Evolutionary conservation across 2,329 filamentous ascomycete genomes (phyloP).

Genomic region (Neofusicoccum sp.): DNA sequence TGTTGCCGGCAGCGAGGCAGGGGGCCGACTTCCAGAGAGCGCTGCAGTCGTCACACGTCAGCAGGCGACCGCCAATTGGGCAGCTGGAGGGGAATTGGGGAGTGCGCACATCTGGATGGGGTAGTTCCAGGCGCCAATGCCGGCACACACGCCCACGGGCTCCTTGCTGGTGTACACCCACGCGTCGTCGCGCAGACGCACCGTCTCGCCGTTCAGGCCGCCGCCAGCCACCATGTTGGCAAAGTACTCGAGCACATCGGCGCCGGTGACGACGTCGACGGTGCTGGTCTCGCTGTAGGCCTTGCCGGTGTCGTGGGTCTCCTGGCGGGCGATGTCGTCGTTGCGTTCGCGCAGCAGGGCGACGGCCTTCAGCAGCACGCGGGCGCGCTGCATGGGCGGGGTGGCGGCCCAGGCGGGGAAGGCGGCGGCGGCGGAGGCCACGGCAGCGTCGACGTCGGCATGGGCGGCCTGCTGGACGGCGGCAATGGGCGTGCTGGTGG

Average conservation of each 20-base stretch:
- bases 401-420: constrained; percentile 77
- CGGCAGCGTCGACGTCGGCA: constrained; percentile 67
- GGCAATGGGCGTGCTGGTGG: constrained; percentile 66
- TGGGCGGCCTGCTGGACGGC: constrained; percentile 69
- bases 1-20: constrained; percentile 81
- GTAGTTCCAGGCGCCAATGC: constrained; percentile 91
- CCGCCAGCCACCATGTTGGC: constrained; percentile 75
- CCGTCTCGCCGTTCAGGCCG: constrained; percentile 77
- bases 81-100: constrained; percentile 11
- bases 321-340: constrained; percentile 73
- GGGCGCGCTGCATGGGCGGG: constrained; percentile 69
- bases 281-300: constrained; percentile 79
- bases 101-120: constrained; percentile 70
- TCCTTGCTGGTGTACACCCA: constrained; percentile 83
- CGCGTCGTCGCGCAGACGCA: constrained; percentile 69
- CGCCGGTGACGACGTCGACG: constrained; percentile 79
- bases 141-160: constrained; percentile 77
- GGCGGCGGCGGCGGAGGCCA: constrained; percentile 67
- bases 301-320: constrained; percentile 85
- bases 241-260: constrained; percentile 84
- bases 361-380: constrained; percentile 75
- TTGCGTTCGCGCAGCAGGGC: constrained; percentile 71
- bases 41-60: not conserved
- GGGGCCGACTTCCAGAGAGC: constrained; percentile 87
- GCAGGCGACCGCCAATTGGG: not conserved